phyloP scores from a whole-genome alignment of 2,329 filamentous ascomycete genomes.

The Pleurostoma richardsiae region DNA sequence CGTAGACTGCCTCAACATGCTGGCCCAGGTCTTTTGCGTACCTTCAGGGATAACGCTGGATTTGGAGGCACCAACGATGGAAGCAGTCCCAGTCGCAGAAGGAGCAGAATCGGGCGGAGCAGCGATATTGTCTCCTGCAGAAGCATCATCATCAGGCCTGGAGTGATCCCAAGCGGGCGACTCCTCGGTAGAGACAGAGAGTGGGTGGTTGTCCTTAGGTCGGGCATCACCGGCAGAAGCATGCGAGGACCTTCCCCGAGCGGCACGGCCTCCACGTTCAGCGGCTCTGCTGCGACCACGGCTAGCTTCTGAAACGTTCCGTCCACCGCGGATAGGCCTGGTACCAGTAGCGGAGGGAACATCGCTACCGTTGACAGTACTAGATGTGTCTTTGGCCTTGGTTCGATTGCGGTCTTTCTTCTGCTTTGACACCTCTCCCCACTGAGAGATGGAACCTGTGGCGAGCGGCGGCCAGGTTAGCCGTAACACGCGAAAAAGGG shows the following conservation, averaged over 20 bases:
- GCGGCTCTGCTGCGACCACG: slow-evolving; percentile 58
- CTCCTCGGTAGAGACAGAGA: slow-evolving; percentile 67
- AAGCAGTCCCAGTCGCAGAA: slow-evolving; percentile 19
- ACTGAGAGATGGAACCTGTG: slow-evolving; percentile 73
- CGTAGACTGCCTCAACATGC: slow-evolving; percentile 62
- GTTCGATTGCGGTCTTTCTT: slow-evolving; percentile 70
- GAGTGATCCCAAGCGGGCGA: slow-evolving; percentile 56
- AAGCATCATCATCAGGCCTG: slow-evolving; percentile 28
- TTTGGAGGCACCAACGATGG: slow-evolving; percentile 16
- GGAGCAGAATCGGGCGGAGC: slow-evolving; percentile 30
- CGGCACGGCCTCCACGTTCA: slow-evolving; percentile 56
- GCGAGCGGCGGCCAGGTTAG: slow-evolving; percentile 8
- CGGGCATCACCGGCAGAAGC: slow-evolving; percentile 58
- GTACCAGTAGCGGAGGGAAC: slow-evolving; percentile 37
- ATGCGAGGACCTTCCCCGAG: slow-evolving; percentile 59
- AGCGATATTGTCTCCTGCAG: slow-evolving; percentile 21
- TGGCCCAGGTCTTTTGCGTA: slow-evolving; percentile 64
- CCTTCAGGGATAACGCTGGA: slow-evolving; percentile 28
- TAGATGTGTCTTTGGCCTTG: slow-evolving; percentile 62
- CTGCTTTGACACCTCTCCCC: slow-evolving; percentile 77
- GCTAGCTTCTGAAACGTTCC: slow-evolving; percentile 48
- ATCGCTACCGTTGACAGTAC: slow-evolving; percentile 42
- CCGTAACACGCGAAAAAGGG: background rate
- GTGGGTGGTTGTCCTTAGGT: slow-evolving; percentile 47
- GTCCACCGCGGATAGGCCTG: slow-evolving; percentile 55